Base-by-base conservation (phyloP, 2,329 filamentous ascomycete genomes). In the Thielaviopsis cerberus region DNA sequence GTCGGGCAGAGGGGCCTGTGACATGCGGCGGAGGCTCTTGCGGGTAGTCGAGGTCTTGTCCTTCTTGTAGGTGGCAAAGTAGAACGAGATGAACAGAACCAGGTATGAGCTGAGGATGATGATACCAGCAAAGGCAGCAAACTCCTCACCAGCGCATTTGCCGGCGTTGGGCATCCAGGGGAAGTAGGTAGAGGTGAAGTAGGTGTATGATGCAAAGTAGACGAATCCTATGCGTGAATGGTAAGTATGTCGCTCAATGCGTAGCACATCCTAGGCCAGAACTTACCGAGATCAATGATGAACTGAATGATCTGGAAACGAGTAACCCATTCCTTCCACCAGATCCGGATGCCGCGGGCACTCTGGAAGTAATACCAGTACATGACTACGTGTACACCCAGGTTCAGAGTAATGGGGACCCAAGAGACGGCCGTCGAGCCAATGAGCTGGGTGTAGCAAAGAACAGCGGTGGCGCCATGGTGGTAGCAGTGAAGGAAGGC, bases 341-440 rank as follows among this genome's bases (percentile, higher is more conserved):
- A 96, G 74, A 96, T 92, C 67, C 84, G 85, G 72, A 97, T 82
- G 65, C 92, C 92, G 65, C 91, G 89, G 58, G 91, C 90, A 68
- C 88, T 91, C 79, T 97, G 91, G 84, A 97, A 97, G 81, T 97
- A 97, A 83, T 97, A 97, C 90, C 90, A 96, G 84, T 97, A 97
- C 91, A 97, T 97, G 69, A 96, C 86, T 60, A 97, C 91, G 74
- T 97, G 91, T 58, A 97, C 91, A 63, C 81, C 82, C 68, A 97
- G 75, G 79, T 97, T 97, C 66, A 97, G 81, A 57, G 82, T 85
- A 70, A 97, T 97, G 62, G 85, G 83, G 58, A 95, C 88, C 91
- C 91, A 97, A 61, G 90, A 94, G 59, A 97, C 91, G 51, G 91
- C 80, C 52, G 91, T 97, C 68, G 87, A 81, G 64, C 91, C 91